phyloP scores from a whole-genome alignment of 495 filamentous ascomycete species.

The Tuber magnatum region DNA sequence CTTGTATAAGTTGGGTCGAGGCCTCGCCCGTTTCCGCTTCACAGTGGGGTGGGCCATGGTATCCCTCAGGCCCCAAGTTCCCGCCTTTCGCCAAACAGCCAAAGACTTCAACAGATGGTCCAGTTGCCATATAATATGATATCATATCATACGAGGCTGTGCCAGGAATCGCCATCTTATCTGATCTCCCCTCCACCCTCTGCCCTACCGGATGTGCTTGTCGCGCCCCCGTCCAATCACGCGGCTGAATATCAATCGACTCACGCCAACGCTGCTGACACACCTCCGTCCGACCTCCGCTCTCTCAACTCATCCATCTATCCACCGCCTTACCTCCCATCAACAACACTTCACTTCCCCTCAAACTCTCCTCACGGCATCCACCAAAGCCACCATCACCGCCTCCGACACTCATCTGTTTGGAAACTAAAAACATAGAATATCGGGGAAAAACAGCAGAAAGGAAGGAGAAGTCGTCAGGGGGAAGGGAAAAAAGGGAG shows the following conservation, averaged over 20 bases:
- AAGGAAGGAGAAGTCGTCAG: background rate
- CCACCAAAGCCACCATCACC: background rate
- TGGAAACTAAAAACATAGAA: background rate
- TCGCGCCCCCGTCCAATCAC: background rate
- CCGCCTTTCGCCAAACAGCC: background rate
- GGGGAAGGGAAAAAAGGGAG: conserved; percentile 1
- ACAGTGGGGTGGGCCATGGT: too few relatives aligned
- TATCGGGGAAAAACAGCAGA: background rate
- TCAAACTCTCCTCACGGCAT: background rate
- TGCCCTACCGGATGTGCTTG: background rate
- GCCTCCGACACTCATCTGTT: background rate
- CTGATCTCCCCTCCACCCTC: background rate
- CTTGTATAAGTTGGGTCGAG: background rate
- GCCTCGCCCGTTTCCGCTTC: background rate
- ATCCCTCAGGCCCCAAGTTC: background rate
- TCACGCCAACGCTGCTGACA: background rate
- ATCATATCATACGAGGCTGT: too few relatives aligned
- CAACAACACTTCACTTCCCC: background rate
- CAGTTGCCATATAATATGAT: too few relatives aligned
- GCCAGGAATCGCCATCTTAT: background rate
- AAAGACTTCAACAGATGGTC: background rate
- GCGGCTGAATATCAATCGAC: background rate
- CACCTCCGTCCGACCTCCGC: background rate
- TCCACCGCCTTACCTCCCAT: background rate
- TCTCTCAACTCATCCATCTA: background rate